phyloP scores from a whole-genome alignment of 2,329 filamentous ascomycete species.

The Stenocarpella maydis region DNA sequence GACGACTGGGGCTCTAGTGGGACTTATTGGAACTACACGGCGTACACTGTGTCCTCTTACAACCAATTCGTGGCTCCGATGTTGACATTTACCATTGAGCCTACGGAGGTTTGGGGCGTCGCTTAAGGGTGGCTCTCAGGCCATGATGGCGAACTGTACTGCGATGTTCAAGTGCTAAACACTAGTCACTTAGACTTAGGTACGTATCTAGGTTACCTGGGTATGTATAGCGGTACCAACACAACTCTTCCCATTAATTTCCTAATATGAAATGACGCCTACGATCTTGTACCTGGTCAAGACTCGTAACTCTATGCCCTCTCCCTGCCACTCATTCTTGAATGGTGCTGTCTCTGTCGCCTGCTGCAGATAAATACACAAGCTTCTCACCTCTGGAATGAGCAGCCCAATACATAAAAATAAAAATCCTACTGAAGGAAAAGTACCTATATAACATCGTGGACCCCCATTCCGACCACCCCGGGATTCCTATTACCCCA shows the following conservation, averaged over 20 bases:
- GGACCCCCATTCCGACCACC: no score
- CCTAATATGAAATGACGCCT: background rate
- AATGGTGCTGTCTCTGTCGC: no score
- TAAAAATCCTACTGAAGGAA: background rate
- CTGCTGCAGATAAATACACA: background rate
- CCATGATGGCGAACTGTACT: background rate
- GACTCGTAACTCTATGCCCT: background rate
- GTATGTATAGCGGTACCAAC: background rate
- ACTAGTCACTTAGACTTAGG: background rate
- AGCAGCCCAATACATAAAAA: background rate
- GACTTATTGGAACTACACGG: constrained; percentile 33
- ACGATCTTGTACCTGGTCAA: background rate
- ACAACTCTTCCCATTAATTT: background rate
- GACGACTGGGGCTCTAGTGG: background rate
- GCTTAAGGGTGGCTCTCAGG: background rate
- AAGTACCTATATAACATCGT: no score
- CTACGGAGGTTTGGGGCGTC: constrained; percentile 30
- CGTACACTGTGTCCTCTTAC: constrained; percentile 3
- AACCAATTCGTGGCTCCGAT: constrained; percentile 7
- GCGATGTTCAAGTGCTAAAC: constrained; percentile 29
- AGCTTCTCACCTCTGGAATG: background rate
- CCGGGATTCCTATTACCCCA: no score
- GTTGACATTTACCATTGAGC: constrained; percentile 15
- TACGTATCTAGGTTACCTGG: no score
- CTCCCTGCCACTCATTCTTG: background rate